Conservation (phyloP, 1,284 basidiomycete genomes). For the Cerrena zonata region DNA sequence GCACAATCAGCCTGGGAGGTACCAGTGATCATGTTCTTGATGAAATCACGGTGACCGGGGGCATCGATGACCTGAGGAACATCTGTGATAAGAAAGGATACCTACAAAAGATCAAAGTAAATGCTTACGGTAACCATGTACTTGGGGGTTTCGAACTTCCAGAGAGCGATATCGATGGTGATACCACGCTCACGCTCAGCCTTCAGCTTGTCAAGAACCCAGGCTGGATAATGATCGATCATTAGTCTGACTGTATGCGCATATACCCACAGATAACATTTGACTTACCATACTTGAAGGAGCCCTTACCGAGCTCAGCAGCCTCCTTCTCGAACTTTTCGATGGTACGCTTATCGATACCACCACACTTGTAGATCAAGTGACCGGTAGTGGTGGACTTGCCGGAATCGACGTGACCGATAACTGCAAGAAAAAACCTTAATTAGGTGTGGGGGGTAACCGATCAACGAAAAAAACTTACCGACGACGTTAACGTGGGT, state of each 20-base stretch:
- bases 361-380: constrained; percentile 99
- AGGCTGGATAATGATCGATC: constrained; percentile 53
- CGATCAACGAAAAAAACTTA: constrained; percentile 34
- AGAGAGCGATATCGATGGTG: constrained; percentile 99
- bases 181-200: constrained; percentile 99
- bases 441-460: background rate
- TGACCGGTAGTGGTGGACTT: constrained; percentile 99
- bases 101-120: background rate
- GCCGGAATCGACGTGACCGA: constrained; percentile 95
- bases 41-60: constrained; percentile 99
- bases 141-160: constrained; percentile 98
- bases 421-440: constrained; percentile 49
- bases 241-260: constrained; percentile 14
- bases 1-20: constrained; percentile 99
- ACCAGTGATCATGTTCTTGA: constrained; percentile 99
- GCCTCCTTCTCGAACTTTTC: constrained; percentile 99
- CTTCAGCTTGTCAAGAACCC: constrained; percentile 99
- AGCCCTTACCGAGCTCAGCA: constrained; percentile 98
- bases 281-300: constrained; percentile 91
- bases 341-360: constrained; percentile 99
- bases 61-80: constrained; percentile 83
- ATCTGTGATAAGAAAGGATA: constrained; percentile 7
- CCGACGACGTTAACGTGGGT: constrained; percentile 88
- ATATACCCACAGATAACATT: constrained; percentile 12
- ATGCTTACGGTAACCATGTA: constrained; percentile 77